These are phyloP conservation scores for Clausena lansium DNA, from an alignment of 345 rosid genomes.

Conservation along the genomic window DNA sequence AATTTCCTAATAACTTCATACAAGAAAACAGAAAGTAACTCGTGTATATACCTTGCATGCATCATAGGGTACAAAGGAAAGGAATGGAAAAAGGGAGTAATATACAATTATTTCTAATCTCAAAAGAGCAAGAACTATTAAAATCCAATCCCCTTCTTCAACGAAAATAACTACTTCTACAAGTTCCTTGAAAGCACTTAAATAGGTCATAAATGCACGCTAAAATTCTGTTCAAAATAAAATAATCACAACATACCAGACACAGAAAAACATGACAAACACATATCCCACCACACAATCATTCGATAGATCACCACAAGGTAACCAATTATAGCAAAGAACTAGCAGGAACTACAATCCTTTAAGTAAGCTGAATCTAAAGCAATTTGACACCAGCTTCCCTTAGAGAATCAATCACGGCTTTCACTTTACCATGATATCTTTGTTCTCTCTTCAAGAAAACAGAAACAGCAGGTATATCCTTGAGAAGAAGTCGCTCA, in stretches of 20 bases:
- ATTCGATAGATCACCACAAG: background rate
- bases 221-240: background rate
- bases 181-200: background rate
- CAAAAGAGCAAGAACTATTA: background rate
- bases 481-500: conserved; percentile 62
- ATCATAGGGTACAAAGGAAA: background rate
- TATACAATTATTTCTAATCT: background rate
- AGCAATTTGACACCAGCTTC: conserved; percentile 68
- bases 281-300: background rate
- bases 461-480: conserved; percentile 67
- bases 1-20: background rate
- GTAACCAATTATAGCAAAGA: background rate
- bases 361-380: conserved; percentile 14
- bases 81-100: background rate
- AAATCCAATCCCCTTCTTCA: background rate
- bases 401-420: conserved; percentile 71
- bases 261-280: background rate
- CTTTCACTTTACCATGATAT: conserved; percentile 89
- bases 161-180: background rate
- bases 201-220: background rate
- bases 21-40: background rate
- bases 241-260: background rate
- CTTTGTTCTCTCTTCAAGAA: conserved; percentile 65
- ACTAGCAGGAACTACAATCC: background rate
- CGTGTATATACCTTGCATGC: background rate